Percentiles rank a stretch among this genome's conserved stretches.
Conservation (phyloP, 192 early-diverging fungal species). For the Gigaspora rosea region DNA sequence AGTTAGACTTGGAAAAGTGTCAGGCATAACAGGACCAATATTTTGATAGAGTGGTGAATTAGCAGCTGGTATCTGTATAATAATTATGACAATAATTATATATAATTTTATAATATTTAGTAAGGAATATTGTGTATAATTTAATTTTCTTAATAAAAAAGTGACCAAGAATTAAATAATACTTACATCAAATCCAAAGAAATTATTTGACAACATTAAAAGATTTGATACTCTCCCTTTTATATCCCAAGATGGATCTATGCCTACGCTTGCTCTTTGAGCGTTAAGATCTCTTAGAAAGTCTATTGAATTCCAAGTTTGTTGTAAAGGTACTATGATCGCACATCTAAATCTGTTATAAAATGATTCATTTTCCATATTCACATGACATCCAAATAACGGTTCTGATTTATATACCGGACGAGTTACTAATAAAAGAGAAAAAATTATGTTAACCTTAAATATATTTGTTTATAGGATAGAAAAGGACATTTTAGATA, state of each 20-base stretch:
- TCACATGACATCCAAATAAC: conserved; percentile 13
- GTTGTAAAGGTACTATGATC: background rate
- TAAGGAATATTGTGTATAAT: too few species aligned
- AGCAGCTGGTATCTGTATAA: background rate
- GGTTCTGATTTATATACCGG: conserved; percentile 12
- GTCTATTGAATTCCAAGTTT: background rate
- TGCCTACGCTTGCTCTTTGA: background rate
- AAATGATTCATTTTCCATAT: too few species aligned
- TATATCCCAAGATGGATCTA: background rate
- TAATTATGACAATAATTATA: too few species aligned
- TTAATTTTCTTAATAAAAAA: too few species aligned
- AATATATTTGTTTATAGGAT: too few species aligned
- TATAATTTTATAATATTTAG: too few species aligned
- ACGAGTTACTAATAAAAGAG: background rate
- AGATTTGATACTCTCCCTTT: background rate
- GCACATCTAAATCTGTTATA: background rate
- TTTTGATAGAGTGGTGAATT: too few species aligned
- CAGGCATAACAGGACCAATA: too few species aligned
- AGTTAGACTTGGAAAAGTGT: too few species aligned
- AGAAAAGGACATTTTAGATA: too few species aligned
- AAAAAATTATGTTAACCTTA: too few species aligned
- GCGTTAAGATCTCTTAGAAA: background rate
- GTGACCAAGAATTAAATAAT: background rate
- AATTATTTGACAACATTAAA: conserved; percentile 17
- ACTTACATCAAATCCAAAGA: conserved; percentile 26